Base-by-base conservation (phyloP, 768 basidiomycete species). In the Dioszegia crocea region DNA sequence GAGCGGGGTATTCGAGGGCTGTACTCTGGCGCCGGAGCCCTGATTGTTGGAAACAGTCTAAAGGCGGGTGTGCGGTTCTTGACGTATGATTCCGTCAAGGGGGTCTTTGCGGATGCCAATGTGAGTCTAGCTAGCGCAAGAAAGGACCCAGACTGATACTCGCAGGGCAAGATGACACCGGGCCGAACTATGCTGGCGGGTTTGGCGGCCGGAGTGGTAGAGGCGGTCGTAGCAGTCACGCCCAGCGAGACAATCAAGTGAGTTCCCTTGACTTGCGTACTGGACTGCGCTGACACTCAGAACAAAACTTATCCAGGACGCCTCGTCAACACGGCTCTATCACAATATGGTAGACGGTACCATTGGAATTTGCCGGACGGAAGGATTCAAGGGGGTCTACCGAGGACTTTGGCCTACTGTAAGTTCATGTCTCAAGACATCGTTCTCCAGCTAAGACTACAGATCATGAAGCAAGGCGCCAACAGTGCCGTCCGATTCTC, bases 391-490 rank as follows among this genome's bases (percentile, higher is more conserved):
- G 6, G 91, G 74, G 17, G 65, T 74, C 3, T 97, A 97, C 71
- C 81, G 92, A 49, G 92, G 92, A 0, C 79, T 96, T 3, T 89
- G 91, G 73, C 91, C 92, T 2, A 91, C 93, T 57, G 91, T 92
- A 74, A 59, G 86, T 82, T 1, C n/a, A 24, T 30, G 41, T 10
- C 33, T 11, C 36, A 23, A 9, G 16, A 23, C 3, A 44, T 39
- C n/a, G 49, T 31, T 21, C 39, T 53, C 46, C 2, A 16, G 23
- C 51, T 59, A 45, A 62, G 44, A 27, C 29, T 10, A 5, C 68
- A 93, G 89, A 89, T 92, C 85, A 88, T 92, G 85, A 87, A 91
- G 31, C 91, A 96, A 83, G 90, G 89, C 41, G 91, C 91, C 39
- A 97, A 96, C 74, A 92, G 89, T 9, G 91, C 92, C 6, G 84